Evolutionary conservation across 257 asterid species (phyloP), one percentile per base, ranked within the genome.

Genomic region (Striga asiatica): DNA sequence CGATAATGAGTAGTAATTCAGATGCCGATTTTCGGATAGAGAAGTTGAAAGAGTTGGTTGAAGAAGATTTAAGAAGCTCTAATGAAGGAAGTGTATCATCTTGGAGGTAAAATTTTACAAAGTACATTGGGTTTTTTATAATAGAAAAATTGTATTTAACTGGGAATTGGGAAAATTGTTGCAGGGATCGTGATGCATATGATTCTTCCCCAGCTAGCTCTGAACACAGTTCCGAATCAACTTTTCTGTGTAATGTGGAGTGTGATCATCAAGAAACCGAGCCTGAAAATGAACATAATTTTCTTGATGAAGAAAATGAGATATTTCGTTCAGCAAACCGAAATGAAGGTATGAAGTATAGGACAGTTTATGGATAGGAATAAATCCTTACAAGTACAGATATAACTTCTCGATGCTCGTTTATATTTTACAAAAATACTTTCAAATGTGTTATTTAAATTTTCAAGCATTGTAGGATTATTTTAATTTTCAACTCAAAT

Each of bases 131-230:
- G n/a, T 31, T 32, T 62, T 64, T n/a, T n/a, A n/a, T 14, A 34
- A 3, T 10, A 39, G 5, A 9, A 39, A 39, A 41, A 41, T 5
- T n/a, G 46, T 41, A 17, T 61, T 65, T 49, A 32, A 24, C n/a
- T n/a, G n/a, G n/a, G n/a, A n/a, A n/a, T n/a, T n/a, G n/a, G n/a
- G n/a, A n/a, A n/a, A n/a, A n/a, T n/a, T 58, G 10, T 10, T 70
- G 70, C 82, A 81, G 89, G 77, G 81, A 74, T 65, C 67, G 70
- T 60, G 81, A 73, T 71, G 47, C 62, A n/a, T 73, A 72, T 31
- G 85, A 72, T 38, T 75, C 78, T 14, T 75, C 88, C 61, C 80
- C 97, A 14, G 69, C 78, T 54, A 77, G 92, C 76, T 82, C 94
- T 13, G 88, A 78, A 32, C 77, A 78, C 64, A 88, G 94, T 52